These are phyloP conservation scores for Catharanthus roseus DNA, from an alignment of 257 asterid species.

Conservation along the genomic window DNA sequence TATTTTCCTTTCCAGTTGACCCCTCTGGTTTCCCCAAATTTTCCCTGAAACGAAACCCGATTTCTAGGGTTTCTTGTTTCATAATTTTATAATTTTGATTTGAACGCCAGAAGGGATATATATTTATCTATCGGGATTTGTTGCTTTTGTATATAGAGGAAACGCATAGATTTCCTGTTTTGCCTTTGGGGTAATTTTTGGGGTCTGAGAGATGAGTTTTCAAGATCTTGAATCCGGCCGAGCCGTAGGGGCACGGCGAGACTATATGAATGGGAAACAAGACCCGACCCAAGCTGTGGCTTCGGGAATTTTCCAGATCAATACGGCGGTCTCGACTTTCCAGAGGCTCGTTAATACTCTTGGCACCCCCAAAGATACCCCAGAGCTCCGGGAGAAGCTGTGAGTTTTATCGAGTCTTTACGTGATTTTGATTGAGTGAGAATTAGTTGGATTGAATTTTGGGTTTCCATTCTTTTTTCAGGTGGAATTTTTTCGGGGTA, in stretches of 20 bases:
- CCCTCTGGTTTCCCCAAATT: constrained; percentile 17
- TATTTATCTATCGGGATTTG: neutral
- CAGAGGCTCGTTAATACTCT: constrained; percentile 91
- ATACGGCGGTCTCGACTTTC: constrained; percentile 81
- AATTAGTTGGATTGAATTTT: neutral
- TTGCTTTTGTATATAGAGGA: constrained; percentile 7
- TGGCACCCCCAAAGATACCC: constrained; percentile 94
- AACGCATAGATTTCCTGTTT: constrained; percentile 18
- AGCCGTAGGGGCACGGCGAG: constrained; percentile 46
- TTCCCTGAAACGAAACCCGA: constrained; percentile 7
- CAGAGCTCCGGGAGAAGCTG: constrained; percentile 95
- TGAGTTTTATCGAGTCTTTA: constrained; percentile 25
- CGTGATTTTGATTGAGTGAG: neutral
- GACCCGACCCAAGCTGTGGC: constrained; percentile 81
- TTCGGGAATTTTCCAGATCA: constrained; percentile 87
- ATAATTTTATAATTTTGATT: neutral
- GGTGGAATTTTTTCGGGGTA: neutral
- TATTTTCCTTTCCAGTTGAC: constrained; percentile 4
- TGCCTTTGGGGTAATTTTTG: constrained; percentile 10
- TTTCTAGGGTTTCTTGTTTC: constrained; percentile 25
- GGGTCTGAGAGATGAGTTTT: constrained; percentile 58
- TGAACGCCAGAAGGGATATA: neutral
- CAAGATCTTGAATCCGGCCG: constrained; percentile 96
- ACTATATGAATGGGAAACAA: constrained; percentile 59
- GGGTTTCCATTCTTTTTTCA: neutral